These are phyloP conservation scores for Acanthamoeba lenticulata DNA, from an alignment of 208 protist genomes.

Conservation along the genomic window DNA sequence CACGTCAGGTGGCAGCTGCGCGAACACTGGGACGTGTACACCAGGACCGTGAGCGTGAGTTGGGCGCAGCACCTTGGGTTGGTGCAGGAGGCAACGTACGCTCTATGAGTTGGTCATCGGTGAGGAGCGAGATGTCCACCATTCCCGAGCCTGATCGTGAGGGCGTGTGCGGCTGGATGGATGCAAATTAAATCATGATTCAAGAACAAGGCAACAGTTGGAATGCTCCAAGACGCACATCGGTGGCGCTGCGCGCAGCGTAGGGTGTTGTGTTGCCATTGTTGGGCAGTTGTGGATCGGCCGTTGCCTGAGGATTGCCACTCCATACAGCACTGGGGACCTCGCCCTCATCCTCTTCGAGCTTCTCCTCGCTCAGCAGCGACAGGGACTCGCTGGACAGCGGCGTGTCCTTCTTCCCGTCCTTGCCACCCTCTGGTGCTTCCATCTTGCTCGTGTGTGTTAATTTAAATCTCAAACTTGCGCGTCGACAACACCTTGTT, in stretches of 20 bases:
- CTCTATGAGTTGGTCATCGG: conserved; percentile 8
- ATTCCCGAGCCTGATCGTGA: not conserved
- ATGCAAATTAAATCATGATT: not conserved
- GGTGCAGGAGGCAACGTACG: not conserved
- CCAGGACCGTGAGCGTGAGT: not conserved
- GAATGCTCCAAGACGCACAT: not conserved
- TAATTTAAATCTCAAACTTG: not conserved
- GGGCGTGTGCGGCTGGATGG: not conserved
- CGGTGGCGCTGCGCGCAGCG: not conserved
- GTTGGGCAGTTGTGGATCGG: not conserved
- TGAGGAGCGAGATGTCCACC: conserved; percentile 20
- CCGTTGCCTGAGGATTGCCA: not conserved
- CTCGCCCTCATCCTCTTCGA: conserved; percentile 8
- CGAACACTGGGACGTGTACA: not conserved
- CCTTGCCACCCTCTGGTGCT: not conserved
- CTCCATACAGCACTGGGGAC: not conserved
- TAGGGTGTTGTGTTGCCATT: not conserved
- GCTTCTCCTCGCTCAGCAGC: conserved; percentile 7
- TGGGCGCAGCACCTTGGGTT: not conserved
- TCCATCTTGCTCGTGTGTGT: too few relatives aligned
- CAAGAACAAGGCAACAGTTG: not conserved
- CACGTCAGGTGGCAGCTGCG: conserved; percentile 15
- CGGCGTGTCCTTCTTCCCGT: not conserved
- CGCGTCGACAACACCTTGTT: too few relatives aligned
- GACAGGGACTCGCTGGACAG: not conserved